These are phyloP conservation scores for Wilcoxina mikolae DNA, from an alignment of 495 filamentous ascomycete genomes.

Conservation along the genomic window DNA sequence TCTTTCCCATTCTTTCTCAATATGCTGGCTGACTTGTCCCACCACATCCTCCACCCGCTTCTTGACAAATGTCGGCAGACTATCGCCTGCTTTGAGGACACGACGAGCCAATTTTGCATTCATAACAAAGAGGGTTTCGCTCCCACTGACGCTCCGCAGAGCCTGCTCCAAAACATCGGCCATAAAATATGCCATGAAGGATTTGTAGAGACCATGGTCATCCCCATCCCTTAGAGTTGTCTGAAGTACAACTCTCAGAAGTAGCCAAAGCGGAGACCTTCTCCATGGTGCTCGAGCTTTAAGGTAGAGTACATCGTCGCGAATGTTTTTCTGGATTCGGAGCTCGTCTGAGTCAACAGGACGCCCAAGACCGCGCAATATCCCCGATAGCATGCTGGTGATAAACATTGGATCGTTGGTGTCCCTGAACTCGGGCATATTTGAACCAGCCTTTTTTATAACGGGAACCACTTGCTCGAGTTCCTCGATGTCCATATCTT, in stretches of 20 bases:
- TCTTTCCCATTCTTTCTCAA: slow-evolving; percentile 6
- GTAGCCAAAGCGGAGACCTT: slow-evolving; percentile 44
- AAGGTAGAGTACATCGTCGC: slow-evolving; percentile 45
- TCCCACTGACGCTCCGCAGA: neutral
- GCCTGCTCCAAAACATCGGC: slow-evolving; percentile 30
- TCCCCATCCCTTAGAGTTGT: slow-evolving; percentile 10
- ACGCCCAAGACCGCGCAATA: slow-evolving; percentile 35
- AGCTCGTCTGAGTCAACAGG: slow-evolving; percentile 8
- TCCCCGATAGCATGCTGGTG: slow-evolving; percentile 39
- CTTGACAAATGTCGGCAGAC: slow-evolving; percentile 10
- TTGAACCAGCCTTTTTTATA: slow-evolving; percentile 31
- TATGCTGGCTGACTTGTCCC: neutral
- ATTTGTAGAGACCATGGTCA: slow-evolving; percentile 36
- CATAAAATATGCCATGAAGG: slow-evolving; percentile 41
- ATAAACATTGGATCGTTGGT: slow-evolving; percentile 41
- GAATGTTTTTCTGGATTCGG: slow-evolving; percentile 42
- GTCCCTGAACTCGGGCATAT: slow-evolving; percentile 38
- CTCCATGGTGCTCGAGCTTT: slow-evolving; percentile 36
- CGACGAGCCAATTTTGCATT: slow-evolving; percentile 38
- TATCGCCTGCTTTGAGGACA: slow-evolving; percentile 33
- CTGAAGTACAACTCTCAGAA: slow-evolving; percentile 44
- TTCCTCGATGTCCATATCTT: slow-evolving; percentile 33
- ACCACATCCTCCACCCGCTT: neutral
- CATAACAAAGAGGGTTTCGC: slow-evolving; percentile 35
- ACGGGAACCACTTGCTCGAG: slow-evolving; percentile 31